Evolutionary conservation across 2,329 filamentous ascomycete species (phyloP).

Genomic region (Ceratocystis cacaofunesta): DNA sequence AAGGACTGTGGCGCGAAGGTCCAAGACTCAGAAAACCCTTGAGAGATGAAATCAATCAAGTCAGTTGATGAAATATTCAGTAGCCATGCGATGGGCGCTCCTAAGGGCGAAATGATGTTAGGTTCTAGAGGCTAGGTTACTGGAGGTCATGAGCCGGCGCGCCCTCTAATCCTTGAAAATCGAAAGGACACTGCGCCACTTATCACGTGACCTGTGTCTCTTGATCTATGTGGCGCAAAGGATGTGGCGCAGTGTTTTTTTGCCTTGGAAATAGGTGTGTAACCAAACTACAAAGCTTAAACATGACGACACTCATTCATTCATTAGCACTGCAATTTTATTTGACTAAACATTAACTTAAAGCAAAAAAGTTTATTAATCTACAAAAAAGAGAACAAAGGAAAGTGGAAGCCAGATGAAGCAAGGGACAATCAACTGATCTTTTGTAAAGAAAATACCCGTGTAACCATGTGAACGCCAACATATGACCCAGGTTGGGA

Average conservation of each 20-base stretch:
- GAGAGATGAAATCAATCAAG: background rate
- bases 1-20: background rate
- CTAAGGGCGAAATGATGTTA: background rate
- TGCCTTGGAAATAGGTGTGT: background rate
- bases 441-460: background rate
- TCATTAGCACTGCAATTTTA: background rate
- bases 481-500: background rate
- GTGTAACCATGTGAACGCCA: constrained; percentile 3
- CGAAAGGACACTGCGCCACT: background rate
- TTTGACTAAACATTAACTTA: background rate
- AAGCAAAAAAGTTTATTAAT: constrained; percentile 1
- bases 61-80: background rate
- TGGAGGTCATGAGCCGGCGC: background rate
- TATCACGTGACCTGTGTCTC: background rate
- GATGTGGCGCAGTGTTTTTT: background rate
- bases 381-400: background rate
- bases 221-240: background rate
- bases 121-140: background rate
- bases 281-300: background rate
- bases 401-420: background rate
- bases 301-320: background rate
- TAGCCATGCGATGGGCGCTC: background rate
- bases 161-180: background rate
- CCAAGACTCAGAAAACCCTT: background rate
- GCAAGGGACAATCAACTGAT: background rate